phyloP scores from a whole-genome alignment of 2,329 filamentous ascomycete genomes.

The Pleurostoma richardsiae region DNA sequence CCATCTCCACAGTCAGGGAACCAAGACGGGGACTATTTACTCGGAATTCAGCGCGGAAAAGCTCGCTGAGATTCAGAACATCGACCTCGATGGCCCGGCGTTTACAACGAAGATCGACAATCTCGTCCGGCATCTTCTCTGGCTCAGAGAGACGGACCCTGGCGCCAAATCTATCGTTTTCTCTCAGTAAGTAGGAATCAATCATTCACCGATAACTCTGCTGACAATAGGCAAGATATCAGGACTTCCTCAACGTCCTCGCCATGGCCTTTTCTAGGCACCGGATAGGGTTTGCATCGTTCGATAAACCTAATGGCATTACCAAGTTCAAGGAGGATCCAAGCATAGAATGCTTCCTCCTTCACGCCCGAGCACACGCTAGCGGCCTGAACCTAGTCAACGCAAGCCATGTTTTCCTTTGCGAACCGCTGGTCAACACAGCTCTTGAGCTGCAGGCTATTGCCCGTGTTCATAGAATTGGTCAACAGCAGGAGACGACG shows the following conservation, averaged over 20 bases:
- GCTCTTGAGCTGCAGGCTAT: slow-evolving; percentile 93
- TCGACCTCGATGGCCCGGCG: slow-evolving; percentile 67
- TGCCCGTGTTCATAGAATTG: slow-evolving; percentile 90
- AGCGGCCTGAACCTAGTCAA: slow-evolving; percentile 89
- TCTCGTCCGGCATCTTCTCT: slow-evolving; percentile 73
- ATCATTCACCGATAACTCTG: too few species aligned
- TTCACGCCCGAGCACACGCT: slow-evolving; percentile 84
- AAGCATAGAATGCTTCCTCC: slow-evolving; percentile 71
- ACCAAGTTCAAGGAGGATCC: slow-evolving; percentile 73
- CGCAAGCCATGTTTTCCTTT: slow-evolving; percentile 90
- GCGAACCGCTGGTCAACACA: slow-evolving; percentile 89
- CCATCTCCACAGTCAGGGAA: slow-evolving; percentile 3
- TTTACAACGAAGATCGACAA: slow-evolving; percentile 92
- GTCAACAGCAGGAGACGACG: slow-evolving; percentile 80
- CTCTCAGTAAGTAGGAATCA: slow-evolving; percentile 51
- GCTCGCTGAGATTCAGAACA: slow-evolving; percentile 74
- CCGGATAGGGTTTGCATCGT: slow-evolving; percentile 67
- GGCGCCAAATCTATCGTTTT: slow-evolving; percentile 93
- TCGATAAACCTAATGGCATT: slow-evolving; percentile 66
- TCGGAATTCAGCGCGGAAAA: slow-evolving; percentile 66
- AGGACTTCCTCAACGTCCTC: slow-evolving; percentile 73
- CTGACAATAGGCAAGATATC: slow-evolving; percentile 27
- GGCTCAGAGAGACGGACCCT: slow-evolving; percentile 78
- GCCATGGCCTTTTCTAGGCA: slow-evolving; percentile 64
- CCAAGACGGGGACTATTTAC: slow-evolving; percentile 58